Conservation (phyloP, 768 basidiomycete species). For the Leccinum obscurum region DNA sequence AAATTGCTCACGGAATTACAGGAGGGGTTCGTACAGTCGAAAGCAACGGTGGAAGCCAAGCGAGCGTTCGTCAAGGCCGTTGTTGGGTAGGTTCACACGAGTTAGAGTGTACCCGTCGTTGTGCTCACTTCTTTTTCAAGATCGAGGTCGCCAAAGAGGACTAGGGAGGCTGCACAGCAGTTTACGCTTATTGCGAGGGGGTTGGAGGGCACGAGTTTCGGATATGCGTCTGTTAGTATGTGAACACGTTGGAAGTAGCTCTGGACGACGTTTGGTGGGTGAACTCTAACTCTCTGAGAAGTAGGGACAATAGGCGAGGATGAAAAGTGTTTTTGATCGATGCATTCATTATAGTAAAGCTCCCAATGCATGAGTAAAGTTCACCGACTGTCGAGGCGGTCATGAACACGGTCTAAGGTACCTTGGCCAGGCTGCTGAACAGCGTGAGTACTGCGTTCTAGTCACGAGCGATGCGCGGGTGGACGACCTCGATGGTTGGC, state of each 20-base stretch:
- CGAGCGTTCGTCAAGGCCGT: conserved; percentile 75
- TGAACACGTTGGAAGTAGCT: neutral
- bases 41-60: conserved; percentile 74
- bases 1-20: conserved; percentile 26
- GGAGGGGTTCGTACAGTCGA: conserved; percentile 73
- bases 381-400: too few relatives aligned
- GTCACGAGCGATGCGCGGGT: too few relatives aligned
- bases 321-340: neutral
- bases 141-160: conserved; percentile 69
- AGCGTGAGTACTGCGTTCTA: too few relatives aligned
- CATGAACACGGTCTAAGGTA: neutral
- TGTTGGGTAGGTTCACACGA: conserved; percentile 49
- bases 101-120: neutral
- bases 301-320: too few relatives aligned
- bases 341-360: neutral
- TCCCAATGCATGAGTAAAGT: too few relatives aligned
- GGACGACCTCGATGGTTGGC: neutral
- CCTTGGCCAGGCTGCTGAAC: too few relatives aligned
- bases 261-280: neutral
- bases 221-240: conserved; percentile 70
- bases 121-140: conserved; percentile 23
- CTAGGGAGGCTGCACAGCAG: conserved; percentile 82
- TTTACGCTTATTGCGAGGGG: conserved; percentile 85
- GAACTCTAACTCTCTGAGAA: too few relatives aligned
- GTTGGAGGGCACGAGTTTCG: conserved; percentile 82